These are phyloP conservation scores for Botrytis porri DNA, from an alignment of 2,329 filamentous ascomycete genomes.

Conservation along the genomic window DNA sequence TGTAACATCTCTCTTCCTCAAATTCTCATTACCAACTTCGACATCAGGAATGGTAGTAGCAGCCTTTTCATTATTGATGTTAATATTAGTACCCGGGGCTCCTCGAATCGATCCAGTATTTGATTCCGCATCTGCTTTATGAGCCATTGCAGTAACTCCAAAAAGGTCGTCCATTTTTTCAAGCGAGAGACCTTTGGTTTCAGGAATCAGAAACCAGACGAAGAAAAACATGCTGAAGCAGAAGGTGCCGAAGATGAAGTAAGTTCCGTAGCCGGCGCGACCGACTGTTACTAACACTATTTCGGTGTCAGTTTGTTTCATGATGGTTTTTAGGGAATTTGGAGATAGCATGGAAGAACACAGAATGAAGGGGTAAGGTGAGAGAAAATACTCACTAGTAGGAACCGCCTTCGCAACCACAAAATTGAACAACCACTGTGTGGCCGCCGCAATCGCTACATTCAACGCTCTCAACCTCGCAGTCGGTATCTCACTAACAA, in stretches of 20 bases:
- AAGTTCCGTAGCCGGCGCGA: constrained; percentile 50
- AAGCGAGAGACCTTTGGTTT: constrained; percentile 64
- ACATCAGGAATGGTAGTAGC: not conserved
- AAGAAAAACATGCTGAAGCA: constrained; percentile 55
- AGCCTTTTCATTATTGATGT: not conserved
- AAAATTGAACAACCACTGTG: constrained; percentile 74
- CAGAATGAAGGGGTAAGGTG: not conserved
- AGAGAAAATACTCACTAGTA: constrained; percentile 45
- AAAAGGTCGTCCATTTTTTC: constrained; percentile 44
- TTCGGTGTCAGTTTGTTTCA: not conserved
- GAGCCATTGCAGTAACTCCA: constrained; percentile 5
- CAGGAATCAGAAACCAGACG: constrained; percentile 47
- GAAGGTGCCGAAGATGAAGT: constrained; percentile 62
- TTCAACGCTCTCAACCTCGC: constrained; percentile 64
- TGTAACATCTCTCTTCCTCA: not conserved
- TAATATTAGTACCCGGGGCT: not conserved
- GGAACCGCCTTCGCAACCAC: constrained; percentile 66
- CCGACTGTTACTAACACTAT: constrained; percentile 49
- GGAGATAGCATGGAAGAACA: too few relatives aligned
- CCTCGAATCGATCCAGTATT: not conserved
- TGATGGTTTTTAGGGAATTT: not conserved
- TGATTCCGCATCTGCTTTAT: constrained; percentile 10
- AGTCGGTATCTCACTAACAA: constrained; percentile 67
- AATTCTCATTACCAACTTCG: not conserved
- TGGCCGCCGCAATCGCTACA: constrained; percentile 65